Evolutionary conservation across 495 filamentous ascomycete species (phyloP).

Genomic region (Daldinia childiae): DNA sequence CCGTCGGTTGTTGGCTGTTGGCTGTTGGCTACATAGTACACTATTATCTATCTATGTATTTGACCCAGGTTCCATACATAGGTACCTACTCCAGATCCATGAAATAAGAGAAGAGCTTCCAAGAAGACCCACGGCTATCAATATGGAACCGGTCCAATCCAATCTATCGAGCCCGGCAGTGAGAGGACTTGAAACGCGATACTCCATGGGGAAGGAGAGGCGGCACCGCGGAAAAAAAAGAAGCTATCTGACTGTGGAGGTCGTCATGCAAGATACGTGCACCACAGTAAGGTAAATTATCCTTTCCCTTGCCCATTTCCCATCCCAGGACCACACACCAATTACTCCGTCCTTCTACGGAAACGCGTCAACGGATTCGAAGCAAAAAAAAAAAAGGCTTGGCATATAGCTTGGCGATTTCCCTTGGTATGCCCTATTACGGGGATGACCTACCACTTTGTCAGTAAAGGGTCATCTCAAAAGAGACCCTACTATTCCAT

Average conservation of each 20-base stretch:
- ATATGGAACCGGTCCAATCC: constrained; percentile 29
- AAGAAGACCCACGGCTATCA: constrained; percentile 24
- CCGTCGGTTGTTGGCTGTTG: constrained; percentile 20
- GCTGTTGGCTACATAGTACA: constrained; percentile 11
- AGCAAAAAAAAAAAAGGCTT: not conserved
- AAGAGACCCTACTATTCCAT: not conserved
- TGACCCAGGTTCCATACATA: constrained; percentile 10
- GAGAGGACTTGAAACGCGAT: constrained; percentile 35
- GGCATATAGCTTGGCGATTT: constrained; percentile 1
- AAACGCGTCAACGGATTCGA: constrained; percentile 28
- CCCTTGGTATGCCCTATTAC: not conserved
- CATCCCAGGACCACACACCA: not conserved
- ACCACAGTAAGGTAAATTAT: constrained; percentile 24
- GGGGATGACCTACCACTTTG: constrained; percentile 8
- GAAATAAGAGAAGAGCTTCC: not conserved
- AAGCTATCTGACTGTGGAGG: constrained; percentile 26
- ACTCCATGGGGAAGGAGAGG: constrained; percentile 41
- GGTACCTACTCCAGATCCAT: constrained; percentile 4
- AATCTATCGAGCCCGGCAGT: constrained; percentile 41
- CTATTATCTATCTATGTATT: no score
- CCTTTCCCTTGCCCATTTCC: constrained; percentile 3
- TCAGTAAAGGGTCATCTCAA: not conserved
- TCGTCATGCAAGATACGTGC: constrained; percentile 34
- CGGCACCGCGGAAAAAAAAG: constrained; percentile 24
- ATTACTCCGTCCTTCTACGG: constrained; percentile 3